Base-by-base conservation (phyloP, 495 filamentous ascomycete species). In the Penicillium turbatum region DNA sequence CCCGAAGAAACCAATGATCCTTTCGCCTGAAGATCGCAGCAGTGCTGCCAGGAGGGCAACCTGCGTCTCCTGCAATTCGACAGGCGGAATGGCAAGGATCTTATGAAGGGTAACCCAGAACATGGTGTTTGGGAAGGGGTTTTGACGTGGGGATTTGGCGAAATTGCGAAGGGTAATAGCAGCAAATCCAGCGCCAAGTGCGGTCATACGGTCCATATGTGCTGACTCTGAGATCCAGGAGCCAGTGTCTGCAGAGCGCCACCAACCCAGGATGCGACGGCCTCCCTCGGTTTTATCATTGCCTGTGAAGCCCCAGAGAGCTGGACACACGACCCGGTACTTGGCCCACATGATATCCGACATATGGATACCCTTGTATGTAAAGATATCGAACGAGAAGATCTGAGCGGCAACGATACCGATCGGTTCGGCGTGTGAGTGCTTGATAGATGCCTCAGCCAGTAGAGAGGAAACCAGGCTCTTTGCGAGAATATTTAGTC, bases 331-430 rank as follows among this genome's bases (percentile, higher is more conserved):
- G 5, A 85, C 75, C 36, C 88, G 83, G 55, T 89, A 86, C 65
- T 97, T 96, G 27, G 93, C 90, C 63, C 95, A 81, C 17, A 97
- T 69, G 47, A 97, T 87, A 57, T 97, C 92, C 38, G 90, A 86
- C 57, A 97, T 73, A 11, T 84, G 81, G 30, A 75, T 68, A 2
- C 86, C 89, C 27, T 88, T 79, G 79, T 86, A 89, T 15, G 77
- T 71, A 59, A 90, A 86, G 0, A 78, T 68, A 0, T 81, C 72
- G 16, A 79, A 72, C 3, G 90, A 84, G 62, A 96, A 92, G 19
- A 92, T 81, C 41, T 84, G 81, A 15, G 84, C 85, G 0, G 85
- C 77, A 16, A 90, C 69, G 31, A 95, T 79, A 32, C 93, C 95
- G 45, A 97, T 76, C 0, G 90, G 86, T 57, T 96, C 89, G 8